Conservation (phyloP, 1,284 basidiomycete genomes). For the Rhodotorula sp. region DNA sequence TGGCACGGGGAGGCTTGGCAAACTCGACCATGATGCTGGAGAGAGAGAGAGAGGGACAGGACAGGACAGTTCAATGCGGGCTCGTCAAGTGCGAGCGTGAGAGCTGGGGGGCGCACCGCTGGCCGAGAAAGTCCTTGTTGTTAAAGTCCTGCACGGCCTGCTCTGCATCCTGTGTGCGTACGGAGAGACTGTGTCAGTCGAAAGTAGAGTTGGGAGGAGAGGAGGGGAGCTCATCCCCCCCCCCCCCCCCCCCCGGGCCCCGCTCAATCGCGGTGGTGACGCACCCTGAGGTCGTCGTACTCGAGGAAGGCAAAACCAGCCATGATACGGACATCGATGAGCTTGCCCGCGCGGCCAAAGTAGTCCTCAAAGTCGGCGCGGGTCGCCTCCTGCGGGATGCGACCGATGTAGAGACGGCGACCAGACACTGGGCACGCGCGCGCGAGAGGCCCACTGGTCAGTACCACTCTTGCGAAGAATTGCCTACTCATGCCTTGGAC, state of each 20-base stretch:
- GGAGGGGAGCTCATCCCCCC: neutral
- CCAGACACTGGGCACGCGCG: slow-evolving; percentile 30
- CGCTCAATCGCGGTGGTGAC: slow-evolving; percentile 24
- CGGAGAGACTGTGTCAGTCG: too few species aligned
- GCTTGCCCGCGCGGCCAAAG: slow-evolving; percentile 70
- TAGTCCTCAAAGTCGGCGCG: slow-evolving; percentile 39
- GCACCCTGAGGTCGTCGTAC: slow-evolving; percentile 75
- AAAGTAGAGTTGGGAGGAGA: neutral
- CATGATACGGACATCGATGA: slow-evolving; percentile 90
- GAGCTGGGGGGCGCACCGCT: slow-evolving; percentile 59
- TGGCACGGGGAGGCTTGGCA: slow-evolving; percentile 42
- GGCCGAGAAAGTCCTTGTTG: slow-evolving; percentile 81
- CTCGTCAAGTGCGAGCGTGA: neutral
- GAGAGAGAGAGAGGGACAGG: neutral
- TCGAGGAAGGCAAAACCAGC: slow-evolving; percentile 90
- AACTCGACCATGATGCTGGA: slow-evolving; percentile 45
- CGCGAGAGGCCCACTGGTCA: neutral
- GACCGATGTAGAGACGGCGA: slow-evolving; percentile 44
- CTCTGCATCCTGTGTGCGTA: slow-evolving; percentile 72
- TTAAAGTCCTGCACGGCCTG: slow-evolving; percentile 82
- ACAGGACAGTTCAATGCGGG: neutral
- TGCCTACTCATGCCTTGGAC: too few species aligned
- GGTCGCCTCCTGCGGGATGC: slow-evolving; percentile 36
- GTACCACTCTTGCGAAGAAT: neutral
- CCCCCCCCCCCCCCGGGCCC: too few species aligned